These are phyloP conservation scores for Tetrahymena elliotti DNA, from an alignment of 73 alveolate genomes.

Conservation along the genomic window DNA sequence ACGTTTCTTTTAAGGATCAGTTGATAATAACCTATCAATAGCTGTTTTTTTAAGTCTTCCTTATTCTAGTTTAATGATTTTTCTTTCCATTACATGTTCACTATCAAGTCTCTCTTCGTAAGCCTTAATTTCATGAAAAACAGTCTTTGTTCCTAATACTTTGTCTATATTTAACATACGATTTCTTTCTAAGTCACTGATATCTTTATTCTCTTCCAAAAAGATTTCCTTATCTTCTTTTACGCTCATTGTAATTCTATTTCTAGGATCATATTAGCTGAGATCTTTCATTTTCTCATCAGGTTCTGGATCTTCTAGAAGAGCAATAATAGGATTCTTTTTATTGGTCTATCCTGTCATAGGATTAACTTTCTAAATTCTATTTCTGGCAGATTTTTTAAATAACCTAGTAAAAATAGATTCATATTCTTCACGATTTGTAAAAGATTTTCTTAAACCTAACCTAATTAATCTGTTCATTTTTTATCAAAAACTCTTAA, in stretches of 20 bases:
- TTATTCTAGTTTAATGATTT: conserved; percentile 6
- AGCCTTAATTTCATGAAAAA: conserved; percentile 19
- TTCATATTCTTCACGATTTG: background rate
- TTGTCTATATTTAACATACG: conserved; percentile 31
- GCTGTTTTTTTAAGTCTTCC: background rate
- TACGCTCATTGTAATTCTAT: background rate
- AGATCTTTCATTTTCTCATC: background rate
- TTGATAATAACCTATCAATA: background rate
- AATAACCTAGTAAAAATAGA: background rate
- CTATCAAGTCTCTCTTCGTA: conserved; percentile 37
- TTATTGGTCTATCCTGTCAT: background rate
- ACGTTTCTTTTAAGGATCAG: conserved; percentile 12
- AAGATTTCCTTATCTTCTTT: conserved; percentile 27
- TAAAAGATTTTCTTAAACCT: background rate
- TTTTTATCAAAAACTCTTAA: background rate
- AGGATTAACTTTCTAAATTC: background rate
- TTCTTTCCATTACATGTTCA: conserved; percentile 35
- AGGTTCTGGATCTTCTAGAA: background rate
- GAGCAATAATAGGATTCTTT: background rate
- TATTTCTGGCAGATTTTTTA: background rate
- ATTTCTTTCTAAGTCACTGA: conserved; percentile 28
- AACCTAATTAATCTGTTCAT: background rate
- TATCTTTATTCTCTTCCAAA: background rate
- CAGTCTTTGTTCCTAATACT: conserved; percentile 24
- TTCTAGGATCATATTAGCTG: background rate